Evolutionary conservation across 345 rosid species (phyloP), one percentile per base, ranked within the genome.

Genomic region (Microthlaspi erraticum): DNA sequence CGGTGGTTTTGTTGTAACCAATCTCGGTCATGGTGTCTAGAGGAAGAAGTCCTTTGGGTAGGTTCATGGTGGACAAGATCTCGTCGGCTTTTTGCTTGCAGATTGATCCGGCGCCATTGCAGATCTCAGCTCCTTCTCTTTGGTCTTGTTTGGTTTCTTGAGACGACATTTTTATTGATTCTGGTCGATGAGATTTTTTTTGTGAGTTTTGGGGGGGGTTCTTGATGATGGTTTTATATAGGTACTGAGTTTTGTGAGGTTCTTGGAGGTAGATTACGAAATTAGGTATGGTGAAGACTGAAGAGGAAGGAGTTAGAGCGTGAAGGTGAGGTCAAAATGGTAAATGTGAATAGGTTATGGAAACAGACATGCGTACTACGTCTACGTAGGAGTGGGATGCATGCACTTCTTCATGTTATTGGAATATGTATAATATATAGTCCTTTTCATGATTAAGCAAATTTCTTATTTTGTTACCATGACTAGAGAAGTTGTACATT

Each of bases 31-130:
- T 57, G 79, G 81, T 77, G 73, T 82, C 79, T 10, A 89, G 42
- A 0, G 95, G 92, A 0, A 89, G 70, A 37, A 87, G 83, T 2
- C 87, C 87, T 37, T 71, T 82, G 0, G 90, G 96, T 6, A 89
- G 75, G 34, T 68, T 62, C 72, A 83, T 73, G 49, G 72, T 75
- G 0, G 74, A 73, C 11, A 89, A 81, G 18, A 85, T 70, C 14
- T 85, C 84, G 0, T 45, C 9, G 1, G 81, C 76, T 51, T 86
- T 86, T 31, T 84, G 81, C 58, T 77, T 88, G 83, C 90, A 83
- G 20, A 64, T 61, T 1, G 81, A 49, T 5, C 63, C 81, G 29
- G 29, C 29, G 0, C 83, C 92, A 20, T 65, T 41, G 83, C 52
- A 77, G 78, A 89, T 75, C 82, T 84, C 88, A 0, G 91, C 86